A percentile compares a stretch with the other conserved stretches of the same genome.
These are phyloP conservation scores for Globomyces sp. DNA, from an alignment of 371 early-diverging fungal genomes.

Conservation along the genomic window DNA sequence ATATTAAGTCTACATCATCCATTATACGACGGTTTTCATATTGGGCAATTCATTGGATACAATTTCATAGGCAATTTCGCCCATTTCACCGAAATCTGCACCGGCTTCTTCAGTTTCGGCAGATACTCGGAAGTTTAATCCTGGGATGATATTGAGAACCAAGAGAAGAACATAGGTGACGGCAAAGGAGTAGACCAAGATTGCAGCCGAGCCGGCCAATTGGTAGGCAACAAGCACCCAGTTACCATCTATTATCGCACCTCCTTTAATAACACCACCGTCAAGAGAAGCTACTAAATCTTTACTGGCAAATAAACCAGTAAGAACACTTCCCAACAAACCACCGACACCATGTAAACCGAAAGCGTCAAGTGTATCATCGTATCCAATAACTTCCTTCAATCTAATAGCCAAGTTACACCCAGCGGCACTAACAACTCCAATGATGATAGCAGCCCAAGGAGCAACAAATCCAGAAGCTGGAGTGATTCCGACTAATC, in stretches of 20 bases:
- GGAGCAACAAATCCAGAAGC: slow-evolving; percentile 82
- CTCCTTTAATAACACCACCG: slow-evolving; percentile 67
- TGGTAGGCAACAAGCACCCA: slow-evolving; percentile 76
- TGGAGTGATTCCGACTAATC: slow-evolving; percentile 87
- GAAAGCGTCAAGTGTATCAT: slow-evolving; percentile 60
- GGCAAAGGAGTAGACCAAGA: slow-evolving; percentile 73
- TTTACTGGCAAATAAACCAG: slow-evolving; percentile 81
- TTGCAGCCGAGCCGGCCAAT: slow-evolving; percentile 67
- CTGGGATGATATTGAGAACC: slow-evolving; percentile 76
- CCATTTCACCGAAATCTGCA: slow-evolving; percentile 77
- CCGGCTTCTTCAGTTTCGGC: slow-evolving; percentile 69
- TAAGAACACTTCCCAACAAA: slow-evolving; percentile 76
- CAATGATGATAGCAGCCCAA: slow-evolving; percentile 73
- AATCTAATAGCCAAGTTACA: slow-evolving; percentile 73
- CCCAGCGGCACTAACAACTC: slow-evolving; percentile 63
- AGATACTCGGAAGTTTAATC: slow-evolving; percentile 69
- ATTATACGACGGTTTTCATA: not conserved
- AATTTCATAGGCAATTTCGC: slow-evolving; percentile 65
- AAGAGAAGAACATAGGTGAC: slow-evolving; percentile 70
- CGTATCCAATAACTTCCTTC: slow-evolving; percentile 73
- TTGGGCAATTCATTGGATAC: slow-evolving; percentile 1
- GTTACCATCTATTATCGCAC: slow-evolving; percentile 63
- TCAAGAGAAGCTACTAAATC: slow-evolving; percentile 63
- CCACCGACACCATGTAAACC: slow-evolving; percentile 77
- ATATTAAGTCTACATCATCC: too few relatives aligned